These are phyloP conservation scores for Lasiosphaeria ovina DNA, from an alignment of 495 filamentous ascomycete genomes.

Conservation along the genomic window DNA sequence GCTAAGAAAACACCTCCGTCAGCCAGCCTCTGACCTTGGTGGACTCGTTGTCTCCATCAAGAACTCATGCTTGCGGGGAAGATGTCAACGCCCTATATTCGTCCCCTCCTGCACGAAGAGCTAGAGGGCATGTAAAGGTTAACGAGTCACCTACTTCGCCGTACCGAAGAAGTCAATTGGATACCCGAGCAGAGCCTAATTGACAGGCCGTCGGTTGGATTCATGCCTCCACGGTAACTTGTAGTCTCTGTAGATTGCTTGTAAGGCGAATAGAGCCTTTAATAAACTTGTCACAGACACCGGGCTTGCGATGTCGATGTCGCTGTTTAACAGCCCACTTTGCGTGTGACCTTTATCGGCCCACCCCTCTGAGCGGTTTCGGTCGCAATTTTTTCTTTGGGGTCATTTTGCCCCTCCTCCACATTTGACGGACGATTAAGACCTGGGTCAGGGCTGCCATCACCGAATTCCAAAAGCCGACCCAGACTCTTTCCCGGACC, in stretches of 20 bases:
- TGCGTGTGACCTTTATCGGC: not conserved
- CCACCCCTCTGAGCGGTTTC: slow-evolving; percentile 31
- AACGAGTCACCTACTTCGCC: no score
- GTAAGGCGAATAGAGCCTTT: not conserved
- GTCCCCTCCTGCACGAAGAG: no score
- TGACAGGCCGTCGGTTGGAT: not conserved
- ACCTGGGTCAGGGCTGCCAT: slow-evolving; percentile 10
- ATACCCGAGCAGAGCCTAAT: no score
- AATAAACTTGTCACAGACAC: not conserved
- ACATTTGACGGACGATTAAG: slow-evolving; percentile 22
- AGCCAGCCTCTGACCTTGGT: no score
- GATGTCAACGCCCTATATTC: no score
- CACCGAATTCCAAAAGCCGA: slow-evolving; percentile 13
- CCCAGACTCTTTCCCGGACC: slow-evolving; percentile 20
- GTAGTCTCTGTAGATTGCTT: not conserved
- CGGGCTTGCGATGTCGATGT: not conserved
- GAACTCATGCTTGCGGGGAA: no score
- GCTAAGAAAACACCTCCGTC: no score
- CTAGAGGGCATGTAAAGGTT: no score
- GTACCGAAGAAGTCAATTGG: no score
- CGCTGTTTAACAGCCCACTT: not conserved
- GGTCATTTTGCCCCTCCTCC: slow-evolving; percentile 28
- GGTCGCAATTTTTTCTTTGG: slow-evolving; percentile 35
- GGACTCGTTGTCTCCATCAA: no score
- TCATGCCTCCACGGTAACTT: not conserved